A percentile compares a stretch with the other conserved stretches of the same genome.
phyloP scores from a whole-genome alignment of 352 stramenopile genomes.

The Phytophthora ramorum region DNA sequence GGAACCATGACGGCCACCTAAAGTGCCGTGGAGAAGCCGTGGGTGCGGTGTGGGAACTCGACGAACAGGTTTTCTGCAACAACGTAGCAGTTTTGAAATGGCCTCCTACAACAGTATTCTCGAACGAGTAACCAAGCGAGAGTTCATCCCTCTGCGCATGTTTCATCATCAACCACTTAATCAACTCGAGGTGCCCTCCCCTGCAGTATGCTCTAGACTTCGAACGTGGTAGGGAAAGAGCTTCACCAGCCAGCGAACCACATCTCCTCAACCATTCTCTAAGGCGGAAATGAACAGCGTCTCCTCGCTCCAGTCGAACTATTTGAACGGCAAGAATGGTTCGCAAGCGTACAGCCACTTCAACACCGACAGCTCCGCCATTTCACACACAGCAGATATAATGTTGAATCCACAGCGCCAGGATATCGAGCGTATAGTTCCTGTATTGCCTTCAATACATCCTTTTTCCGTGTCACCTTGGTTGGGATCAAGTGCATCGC shows the following conservation, averaged over 20 bases:
- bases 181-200: conserved; percentile 5
- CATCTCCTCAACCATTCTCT: neutral
- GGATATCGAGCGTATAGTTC: conserved; percentile 8
- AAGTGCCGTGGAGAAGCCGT: too few relatives aligned
- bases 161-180: conserved; percentile 12
- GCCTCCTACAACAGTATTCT: neutral
- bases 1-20: neutral
- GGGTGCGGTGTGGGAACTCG: neutral
- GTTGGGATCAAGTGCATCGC: conserved; percentile 8
- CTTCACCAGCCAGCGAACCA: conserved; percentile 14
- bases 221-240: conserved; percentile 5
- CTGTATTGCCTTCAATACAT: conserved; percentile 5
- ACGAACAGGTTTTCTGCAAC: neutral
- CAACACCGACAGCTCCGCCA: conserved; percentile 9
- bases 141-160: neutral
- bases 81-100: conserved; percentile 7
- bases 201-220: neutral
- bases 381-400: neutral
- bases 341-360: conserved; percentile 7
- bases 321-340: neutral
- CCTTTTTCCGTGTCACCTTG: conserved; percentile 5
- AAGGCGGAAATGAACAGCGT: conserved; percentile 2
- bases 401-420: neutral
- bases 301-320: neutral
- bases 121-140: neutral